Conservation (phyloP, 2,329 filamentous ascomycete genomes). For the Metarhizium sp. region DNA sequence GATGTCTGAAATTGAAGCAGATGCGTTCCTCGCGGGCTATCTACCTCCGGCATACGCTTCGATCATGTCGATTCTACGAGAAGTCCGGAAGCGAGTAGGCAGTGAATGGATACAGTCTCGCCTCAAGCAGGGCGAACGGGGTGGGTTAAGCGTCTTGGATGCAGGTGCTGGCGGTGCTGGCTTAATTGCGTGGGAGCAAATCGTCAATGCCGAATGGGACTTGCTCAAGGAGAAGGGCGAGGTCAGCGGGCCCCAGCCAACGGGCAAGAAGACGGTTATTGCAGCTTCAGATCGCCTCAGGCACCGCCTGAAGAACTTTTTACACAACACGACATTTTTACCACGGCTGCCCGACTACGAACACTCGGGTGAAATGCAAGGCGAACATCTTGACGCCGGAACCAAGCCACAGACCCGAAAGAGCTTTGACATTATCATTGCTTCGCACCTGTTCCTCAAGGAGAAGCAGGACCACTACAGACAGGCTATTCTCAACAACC, state of each 20-base stretch:
- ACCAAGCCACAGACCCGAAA: constrained; percentile 54
- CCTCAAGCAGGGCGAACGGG: constrained; percentile 45
- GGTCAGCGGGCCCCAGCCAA: constrained; percentile 33
- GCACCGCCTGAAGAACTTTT: constrained; percentile 62
- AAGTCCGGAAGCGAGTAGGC: constrained; percentile 65
- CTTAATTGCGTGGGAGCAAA: constrained; percentile 65
- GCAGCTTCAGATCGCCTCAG: constrained; percentile 68
- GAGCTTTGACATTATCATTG: constrained; percentile 81
- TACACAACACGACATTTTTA: constrained; percentile 86
- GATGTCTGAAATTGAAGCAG: constrained; percentile 68
- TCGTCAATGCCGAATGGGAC: constrained; percentile 75
- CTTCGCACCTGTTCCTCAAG: constrained; percentile 72
- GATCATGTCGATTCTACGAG: constrained; percentile 57
- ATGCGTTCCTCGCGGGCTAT: constrained; percentile 60
- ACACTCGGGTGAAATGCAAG: constrained; percentile 50
- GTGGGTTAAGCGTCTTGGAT: constrained; percentile 59
- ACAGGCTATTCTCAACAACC: constrained; percentile 71
- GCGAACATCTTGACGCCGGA: constrained; percentile 49
- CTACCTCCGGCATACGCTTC: constrained; percentile 65
- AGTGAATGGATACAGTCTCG: constrained; percentile 59
- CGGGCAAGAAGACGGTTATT: constrained; percentile 72
- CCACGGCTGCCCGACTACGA: constrained; percentile 84
- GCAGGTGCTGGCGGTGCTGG: constrained; percentile 66
- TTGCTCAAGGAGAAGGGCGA: constrained; percentile 47
- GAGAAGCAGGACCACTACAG: constrained; percentile 68